Evolutionary conservation across 148 eudicot genomes (phyloP).

Genomic region (Fagopyrum esculentum): DNA sequence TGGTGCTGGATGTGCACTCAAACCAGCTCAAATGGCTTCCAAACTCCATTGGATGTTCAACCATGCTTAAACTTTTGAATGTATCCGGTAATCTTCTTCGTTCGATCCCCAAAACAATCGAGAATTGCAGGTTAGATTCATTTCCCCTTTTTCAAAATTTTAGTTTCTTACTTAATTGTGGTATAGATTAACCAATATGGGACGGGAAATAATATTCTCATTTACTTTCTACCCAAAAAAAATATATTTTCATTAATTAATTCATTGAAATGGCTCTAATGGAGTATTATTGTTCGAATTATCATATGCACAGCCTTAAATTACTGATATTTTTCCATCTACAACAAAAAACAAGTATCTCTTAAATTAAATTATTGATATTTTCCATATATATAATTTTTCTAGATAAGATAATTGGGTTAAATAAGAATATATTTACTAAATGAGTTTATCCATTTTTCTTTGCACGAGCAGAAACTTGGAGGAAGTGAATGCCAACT

Average conservation of each 20-base stretch:
- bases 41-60: constrained; percentile 72
- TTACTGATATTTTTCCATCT: not conserved
- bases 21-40: constrained; percentile 67
- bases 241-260: too few relatives aligned
- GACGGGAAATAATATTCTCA: not conserved
- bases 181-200: not conserved
- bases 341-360: too few relatives aligned
- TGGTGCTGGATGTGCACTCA: constrained; percentile 66
- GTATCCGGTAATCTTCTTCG: constrained; percentile 62
- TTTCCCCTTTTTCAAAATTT: not conserved
- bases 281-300: too few relatives aligned
- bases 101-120: constrained; percentile 54
- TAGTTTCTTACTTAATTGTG: not conserved
- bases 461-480: constrained; percentile 3
- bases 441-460: too few relatives aligned
- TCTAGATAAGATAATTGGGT: too few relatives aligned
- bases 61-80: constrained; percentile 57
- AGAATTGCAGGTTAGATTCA: constrained; percentile 56
- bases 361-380: too few relatives aligned
- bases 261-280: too few relatives aligned
- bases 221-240: too few relatives aligned
- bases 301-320: too few relatives aligned
- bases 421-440: too few relatives aligned
- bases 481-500: constrained; percentile 66
- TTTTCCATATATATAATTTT: too few relatives aligned